These are phyloP conservation scores for Aspergillus hortae DNA, from an alignment of 2,329 filamentous ascomycete species.

Conservation along the genomic window DNA sequence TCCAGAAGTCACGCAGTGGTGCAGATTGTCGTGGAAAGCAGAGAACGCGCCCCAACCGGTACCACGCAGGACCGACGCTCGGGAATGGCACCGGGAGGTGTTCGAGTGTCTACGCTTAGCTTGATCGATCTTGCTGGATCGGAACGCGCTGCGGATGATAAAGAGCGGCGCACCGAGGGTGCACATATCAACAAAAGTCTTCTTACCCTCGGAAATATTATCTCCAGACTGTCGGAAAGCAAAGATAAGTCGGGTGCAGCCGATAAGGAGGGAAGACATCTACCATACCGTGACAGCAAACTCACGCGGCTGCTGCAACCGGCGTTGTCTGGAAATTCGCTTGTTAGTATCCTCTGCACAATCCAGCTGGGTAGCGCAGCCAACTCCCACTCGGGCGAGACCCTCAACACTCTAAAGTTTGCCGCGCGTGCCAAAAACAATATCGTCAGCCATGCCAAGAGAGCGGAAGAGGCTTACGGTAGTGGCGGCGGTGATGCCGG, in stretches of 20 bases:
- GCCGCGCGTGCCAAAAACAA: constrained; percentile 96
- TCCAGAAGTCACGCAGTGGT: constrained; percentile 98
- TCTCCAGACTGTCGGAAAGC: constrained; percentile 82
- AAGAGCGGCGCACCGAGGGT: constrained; percentile 89
- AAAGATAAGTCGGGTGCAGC: constrained; percentile 72
- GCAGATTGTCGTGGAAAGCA: constrained; percentile 95
- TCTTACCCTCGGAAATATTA: constrained; percentile 91
- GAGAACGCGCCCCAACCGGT: constrained; percentile 70
- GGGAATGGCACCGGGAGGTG: constrained; percentile 74
- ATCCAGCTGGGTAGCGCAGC: constrained; percentile 79
- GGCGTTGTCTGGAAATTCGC: constrained; percentile 84
- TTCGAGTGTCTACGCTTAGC: constrained; percentile 90
- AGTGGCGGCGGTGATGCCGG: constrained; percentile 74
- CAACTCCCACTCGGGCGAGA: constrained; percentile 78
- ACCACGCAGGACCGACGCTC: constrained; percentile 60
- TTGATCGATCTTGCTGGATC: constrained; percentile 95
- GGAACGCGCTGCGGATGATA: constrained; percentile 91
- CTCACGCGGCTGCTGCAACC: constrained; percentile 88
- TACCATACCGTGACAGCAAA: constrained; percentile 97
- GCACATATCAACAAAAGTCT: constrained; percentile 99
- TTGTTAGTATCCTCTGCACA: constrained; percentile 96
- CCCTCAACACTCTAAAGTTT: constrained; percentile 94
- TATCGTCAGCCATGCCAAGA: constrained; percentile 95
- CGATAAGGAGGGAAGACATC: constrained; percentile 84
- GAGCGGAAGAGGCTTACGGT: constrained; percentile 82